Conservation (phyloP, 805 yeast genomes). For the Cyberlindnera japonica region DNA sequence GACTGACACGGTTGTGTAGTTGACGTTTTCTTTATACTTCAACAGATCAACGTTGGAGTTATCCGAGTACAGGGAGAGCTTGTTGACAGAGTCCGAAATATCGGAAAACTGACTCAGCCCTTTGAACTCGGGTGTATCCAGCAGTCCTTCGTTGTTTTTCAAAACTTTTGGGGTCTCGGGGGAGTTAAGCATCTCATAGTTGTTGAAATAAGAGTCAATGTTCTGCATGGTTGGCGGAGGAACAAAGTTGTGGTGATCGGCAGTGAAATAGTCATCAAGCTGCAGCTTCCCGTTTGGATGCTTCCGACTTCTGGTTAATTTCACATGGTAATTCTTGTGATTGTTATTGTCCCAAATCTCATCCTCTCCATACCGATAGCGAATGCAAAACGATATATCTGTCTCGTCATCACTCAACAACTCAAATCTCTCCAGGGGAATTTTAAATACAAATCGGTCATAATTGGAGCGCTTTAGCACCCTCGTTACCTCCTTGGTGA, state of each 20-base stretch:
- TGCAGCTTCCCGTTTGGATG: conserved; percentile 13
- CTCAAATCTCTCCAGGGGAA: conserved; percentile 42
- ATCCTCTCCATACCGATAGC: conserved; percentile 28
- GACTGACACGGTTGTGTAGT: conserved; percentile 9
- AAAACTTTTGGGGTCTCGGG: conserved; percentile 29
- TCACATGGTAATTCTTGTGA: conserved; percentile 52
- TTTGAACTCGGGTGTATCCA: conserved; percentile 13
- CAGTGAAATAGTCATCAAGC: conserved; percentile 20
- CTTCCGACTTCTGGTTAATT: conserved; percentile 15
- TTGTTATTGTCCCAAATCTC: conserved; percentile 81
- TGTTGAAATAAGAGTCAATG: conserved; percentile 17
- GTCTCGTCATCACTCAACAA: conserved; percentile 15
- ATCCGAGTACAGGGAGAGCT: conserved; percentile 13
- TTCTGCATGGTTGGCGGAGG: background rate
- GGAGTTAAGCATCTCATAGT: conserved; percentile 24
- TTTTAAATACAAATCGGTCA: conserved; percentile 69
- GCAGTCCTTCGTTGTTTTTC: conserved; percentile 13
- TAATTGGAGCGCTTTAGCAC: conserved; percentile 46
- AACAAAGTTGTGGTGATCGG: conserved; percentile 1
- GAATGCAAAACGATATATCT: conserved; percentile 46
- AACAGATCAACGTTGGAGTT: conserved; percentile 9
- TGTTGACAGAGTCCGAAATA: conserved; percentile 9
- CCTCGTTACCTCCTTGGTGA: conserved; percentile 45
- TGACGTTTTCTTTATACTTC: conserved; percentile 10
- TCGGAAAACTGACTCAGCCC: conserved; percentile 5